A percentile compares a stretch with the other conserved stretches of the same genome.
Evolutionary conservation across 2,329 filamentous ascomycete species (phyloP).

Genomic region (Aspergillus fructus): DNA sequence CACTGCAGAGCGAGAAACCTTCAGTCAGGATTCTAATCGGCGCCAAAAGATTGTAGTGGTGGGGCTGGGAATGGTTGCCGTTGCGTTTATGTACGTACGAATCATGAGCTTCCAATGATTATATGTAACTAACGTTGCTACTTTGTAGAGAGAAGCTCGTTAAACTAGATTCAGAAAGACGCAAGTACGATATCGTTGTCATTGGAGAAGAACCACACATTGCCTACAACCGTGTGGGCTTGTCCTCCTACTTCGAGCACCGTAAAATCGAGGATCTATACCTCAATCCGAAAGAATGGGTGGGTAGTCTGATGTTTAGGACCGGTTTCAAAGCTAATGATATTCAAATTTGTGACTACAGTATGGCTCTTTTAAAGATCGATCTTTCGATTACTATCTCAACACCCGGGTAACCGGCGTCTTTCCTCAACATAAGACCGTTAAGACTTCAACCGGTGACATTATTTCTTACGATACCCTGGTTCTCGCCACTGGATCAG

Average conservation of each 20-base stretch:
- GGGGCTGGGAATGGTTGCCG: conserved; percentile 87
- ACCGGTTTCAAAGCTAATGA: not conserved
- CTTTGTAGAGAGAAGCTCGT: conserved; percentile 74
- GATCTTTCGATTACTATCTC: conserved; percentile 70
- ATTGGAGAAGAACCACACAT: conserved; percentile 86
- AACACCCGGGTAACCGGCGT: conserved; percentile 73
- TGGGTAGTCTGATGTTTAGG: conserved; percentile 35
- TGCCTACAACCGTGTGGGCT: conserved; percentile 86
- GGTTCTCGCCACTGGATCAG: conserved; percentile 81
- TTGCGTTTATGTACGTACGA: conserved; percentile 76
- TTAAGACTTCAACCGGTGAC: conserved; percentile 69
- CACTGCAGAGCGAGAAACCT: not conserved
- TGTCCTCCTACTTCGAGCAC: conserved; percentile 87
- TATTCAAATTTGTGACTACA: conserved; percentile 26
- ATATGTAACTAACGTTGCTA: not conserved
- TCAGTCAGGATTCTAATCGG: conserved; percentile 13
- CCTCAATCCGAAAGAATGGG: conserved; percentile 81
- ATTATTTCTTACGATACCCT: conserved; percentile 74
- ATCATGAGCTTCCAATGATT: not conserved
- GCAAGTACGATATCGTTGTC: conserved; percentile 78
- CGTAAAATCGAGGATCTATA: conserved; percentile 84
- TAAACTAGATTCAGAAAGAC: conserved; percentile 73
- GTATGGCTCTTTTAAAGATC: conserved; percentile 67
- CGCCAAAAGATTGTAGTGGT: conserved; percentile 74
- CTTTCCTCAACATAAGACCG: conserved; percentile 61